phyloP scores from a whole-genome alignment of 345 rosid species.

The Ceriops tagal region DNA sequence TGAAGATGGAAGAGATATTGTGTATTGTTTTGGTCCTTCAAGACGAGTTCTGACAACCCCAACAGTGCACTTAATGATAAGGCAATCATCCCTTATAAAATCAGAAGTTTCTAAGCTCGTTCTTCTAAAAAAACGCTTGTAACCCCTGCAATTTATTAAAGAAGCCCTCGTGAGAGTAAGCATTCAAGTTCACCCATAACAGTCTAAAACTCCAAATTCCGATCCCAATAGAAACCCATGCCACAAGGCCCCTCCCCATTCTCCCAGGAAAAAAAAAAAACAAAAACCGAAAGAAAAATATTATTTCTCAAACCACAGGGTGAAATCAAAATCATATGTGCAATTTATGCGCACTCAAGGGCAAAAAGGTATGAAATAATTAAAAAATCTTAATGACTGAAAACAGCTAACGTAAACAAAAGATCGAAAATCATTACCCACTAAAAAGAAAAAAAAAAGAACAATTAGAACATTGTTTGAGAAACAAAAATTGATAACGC shows the following conservation, averaged over 20 bases:
- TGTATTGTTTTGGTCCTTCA: conserved; percentile 65
- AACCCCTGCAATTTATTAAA: conserved; percentile 63
- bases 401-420: no score
- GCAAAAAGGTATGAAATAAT: no score
- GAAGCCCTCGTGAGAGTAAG: conserved; percentile 1
- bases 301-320: no score
- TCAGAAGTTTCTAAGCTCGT: conserved; percentile 72
- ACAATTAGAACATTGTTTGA: not conserved
- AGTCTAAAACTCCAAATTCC: not conserved
- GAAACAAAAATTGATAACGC: not conserved
- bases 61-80: conserved; percentile 78
- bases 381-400: no score
- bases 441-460: not conserved
- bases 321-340: no score
- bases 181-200: not conserved
- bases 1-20: conserved; percentile 57
- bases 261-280: no score
- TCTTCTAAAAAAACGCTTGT: conserved; percentile 79
- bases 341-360: no score
- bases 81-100: conserved; percentile 75
- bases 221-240: no score
- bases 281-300: no score
- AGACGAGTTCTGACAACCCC: conserved; percentile 80
- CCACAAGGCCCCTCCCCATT: no score
- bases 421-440: not conserved